These are phyloP conservation scores for Pyrus hybrid DNA, from an alignment of 331 rosid species.

Conservation along the genomic window DNA sequence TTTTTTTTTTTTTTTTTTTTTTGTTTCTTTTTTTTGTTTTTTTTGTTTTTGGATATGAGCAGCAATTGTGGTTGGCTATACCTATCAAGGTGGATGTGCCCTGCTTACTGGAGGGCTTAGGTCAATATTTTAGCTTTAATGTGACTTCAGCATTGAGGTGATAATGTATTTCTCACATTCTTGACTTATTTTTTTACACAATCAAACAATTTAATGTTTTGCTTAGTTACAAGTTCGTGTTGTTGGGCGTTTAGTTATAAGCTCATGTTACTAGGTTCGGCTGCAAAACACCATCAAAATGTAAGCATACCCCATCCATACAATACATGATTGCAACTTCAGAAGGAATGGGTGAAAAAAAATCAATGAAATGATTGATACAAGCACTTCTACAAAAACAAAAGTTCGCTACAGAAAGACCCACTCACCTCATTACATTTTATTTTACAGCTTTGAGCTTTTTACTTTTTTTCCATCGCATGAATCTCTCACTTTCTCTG, in stretches of 20 bases:
- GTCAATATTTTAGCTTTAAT: too few species aligned
- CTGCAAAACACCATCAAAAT: background rate
- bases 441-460: background rate
- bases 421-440: background rate
- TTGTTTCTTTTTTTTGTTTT: background rate
- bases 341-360: background rate
- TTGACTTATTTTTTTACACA: too few species aligned
- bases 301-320: background rate
- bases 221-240: too few species aligned
- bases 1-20: too few species aligned
- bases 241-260: too few species aligned
- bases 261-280: background rate
- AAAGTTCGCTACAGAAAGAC: background rate
- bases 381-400: background rate
- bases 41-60: too few species aligned
- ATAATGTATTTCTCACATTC: too few species aligned
- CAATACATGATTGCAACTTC: background rate
- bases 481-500: background rate
- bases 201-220: too few species aligned
- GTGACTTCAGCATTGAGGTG: too few species aligned
- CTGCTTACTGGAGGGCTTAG: too few species aligned
- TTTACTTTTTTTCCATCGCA: background rate
- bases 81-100: too few species aligned
- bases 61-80: too few species aligned
- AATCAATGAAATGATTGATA: background rate